phyloP scores from a whole-genome alignment of 1,284 basidiomycete genomes.

The Pyrrhoderma noxium region DNA sequence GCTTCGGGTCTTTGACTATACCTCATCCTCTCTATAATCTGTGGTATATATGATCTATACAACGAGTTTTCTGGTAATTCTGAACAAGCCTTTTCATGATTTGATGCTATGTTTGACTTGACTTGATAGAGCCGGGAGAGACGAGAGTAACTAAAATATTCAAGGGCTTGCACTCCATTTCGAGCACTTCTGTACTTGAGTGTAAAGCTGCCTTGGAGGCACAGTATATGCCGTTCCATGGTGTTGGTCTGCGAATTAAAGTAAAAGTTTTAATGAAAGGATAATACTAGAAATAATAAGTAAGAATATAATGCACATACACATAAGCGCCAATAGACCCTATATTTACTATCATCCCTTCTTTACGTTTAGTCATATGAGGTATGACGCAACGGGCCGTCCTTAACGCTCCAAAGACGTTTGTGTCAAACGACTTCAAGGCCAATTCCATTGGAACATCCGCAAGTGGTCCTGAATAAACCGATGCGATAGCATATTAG shows the following conservation, averaged over 20 bases:
- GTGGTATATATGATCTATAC: slow-evolving; percentile 43
- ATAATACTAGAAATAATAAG: no score
- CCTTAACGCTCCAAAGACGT: slow-evolving; percentile 31
- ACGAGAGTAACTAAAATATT: slow-evolving; percentile 57
- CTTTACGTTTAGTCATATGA: slow-evolving; percentile 28
- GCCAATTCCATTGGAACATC: slow-evolving; percentile 29
- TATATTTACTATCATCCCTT: slow-evolving; percentile 34
- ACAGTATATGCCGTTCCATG: slow-evolving; percentile 65
- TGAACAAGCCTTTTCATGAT: slow-evolving; percentile 31
- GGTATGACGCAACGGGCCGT: slow-evolving; percentile 29
- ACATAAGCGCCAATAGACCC: slow-evolving; percentile 30
- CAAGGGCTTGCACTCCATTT: slow-evolving; percentile 65
- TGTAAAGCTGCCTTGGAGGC: slow-evolving; percentile 62
- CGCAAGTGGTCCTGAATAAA: slow-evolving; percentile 28
- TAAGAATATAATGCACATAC: slow-evolving; percentile 16
- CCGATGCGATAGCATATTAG: slow-evolving; percentile 17
- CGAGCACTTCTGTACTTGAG: slow-evolving; percentile 52
- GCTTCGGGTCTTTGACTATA: slow-evolving; percentile 39
- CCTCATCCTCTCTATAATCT: slow-evolving; percentile 46
- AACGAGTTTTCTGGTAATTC: slow-evolving; percentile 40
- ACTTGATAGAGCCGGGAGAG: slow-evolving; percentile 48
- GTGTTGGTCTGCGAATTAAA: slow-evolving; percentile 43
- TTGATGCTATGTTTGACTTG: slow-evolving; percentile 55
- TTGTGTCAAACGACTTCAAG: slow-evolving; percentile 25
- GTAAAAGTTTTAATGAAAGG: not conserved